Evolutionary conservation across 805 yeast species (phyloP), one percentile per base, ranked within the genome.

Genomic region (Torulaspora maleeae): DNA sequence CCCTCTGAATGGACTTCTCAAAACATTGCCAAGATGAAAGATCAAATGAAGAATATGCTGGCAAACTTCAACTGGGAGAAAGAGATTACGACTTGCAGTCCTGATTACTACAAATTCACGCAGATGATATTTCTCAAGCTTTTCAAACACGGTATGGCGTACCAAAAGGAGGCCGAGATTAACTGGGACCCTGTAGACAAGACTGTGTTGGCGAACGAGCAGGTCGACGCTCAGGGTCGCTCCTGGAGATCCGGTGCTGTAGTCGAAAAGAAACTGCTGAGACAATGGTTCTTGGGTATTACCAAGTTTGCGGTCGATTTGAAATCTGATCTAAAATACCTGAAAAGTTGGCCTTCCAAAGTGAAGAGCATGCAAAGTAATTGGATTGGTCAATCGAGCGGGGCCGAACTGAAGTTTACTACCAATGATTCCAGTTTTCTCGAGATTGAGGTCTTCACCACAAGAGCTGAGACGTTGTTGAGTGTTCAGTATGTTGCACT

Each of bases 101-200:
- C 95, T 0, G 89, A 83, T 2, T 93, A 90, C 63, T 93, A 93
- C 68, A 83, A 80, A 58, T 90, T 95, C 83, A 91, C 98, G 0
- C 99, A 93, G 61, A 78, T 81, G 70, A 76, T 93, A 16, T 93
- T 93, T 55, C 64, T 87, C 22, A 71, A 85, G 59, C 61, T 93
- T 44, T 78, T 75, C 63, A 78, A 88, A 55, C 73, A 81, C 38
- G 95, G 95, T 0, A 67, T 87, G 40, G 98, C 97, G 0, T 91
- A 93, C 59, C 75, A 90, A 52, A 82, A 83, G 38, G 80, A 81
- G 38, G 95, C 96, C 0, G 89, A 83, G 55, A 93, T 93, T 48
- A 93, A 93, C 60, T 93, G 99, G 99, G 99, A 93, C 66, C 99
- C 99, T 0, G 78, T 93, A 0, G 99, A 93, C 58, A 78, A 83